Base-by-base conservation (phyloP, 2,329 filamentous ascomycete species). In the Penicillium corylophilum region DNA sequence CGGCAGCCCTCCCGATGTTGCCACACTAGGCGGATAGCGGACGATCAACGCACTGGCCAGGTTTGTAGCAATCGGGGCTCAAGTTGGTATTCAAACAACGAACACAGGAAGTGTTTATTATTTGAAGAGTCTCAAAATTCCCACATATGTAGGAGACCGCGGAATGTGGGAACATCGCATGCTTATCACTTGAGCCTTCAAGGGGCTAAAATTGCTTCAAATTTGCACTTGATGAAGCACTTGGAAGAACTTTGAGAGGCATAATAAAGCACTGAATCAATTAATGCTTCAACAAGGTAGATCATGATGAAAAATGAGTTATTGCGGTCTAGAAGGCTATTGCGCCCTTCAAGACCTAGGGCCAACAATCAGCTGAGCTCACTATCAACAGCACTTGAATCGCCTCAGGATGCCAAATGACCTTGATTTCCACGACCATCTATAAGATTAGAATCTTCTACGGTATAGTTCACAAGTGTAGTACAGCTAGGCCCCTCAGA, bases 1-100 rank as follows among this genome's bases (percentile, higher is more conserved):
- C 44, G 44, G 44, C 15, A 36, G 44, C 44, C 44, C 33, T 46
- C 9, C 44, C 44, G 44, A 46, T 46, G 22, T 22, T 20, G 20
- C 33, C 35, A 31, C 13, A 29, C 29, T 5, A 15, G 13, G 13
- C 5, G 3, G 29, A 31, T 28, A 6, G 24, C 8, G 8, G 29
- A 10, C 13, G 29, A 15, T 13, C 10, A 10, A 31, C 5, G 10
- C 3, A 31, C 13, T 13, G 29, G 29, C 29, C 29, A 26, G 5
- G 5, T 26, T 13, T 31, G 10, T 31, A 5, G 29, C 29, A 13
- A 31, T 15, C 3, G 5, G 29, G 5, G 6, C 29, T 31, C 13
- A n/a, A n/a, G 29, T 3, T 31, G 13, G 10, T 3, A 31, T 3
- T 15, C 12, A 15, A 3, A 31, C 10, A 31, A 31, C 13, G 10